phyloP scores from a whole-genome alignment of 305 asterid species.

The Caryopteris hybrid region DNA sequence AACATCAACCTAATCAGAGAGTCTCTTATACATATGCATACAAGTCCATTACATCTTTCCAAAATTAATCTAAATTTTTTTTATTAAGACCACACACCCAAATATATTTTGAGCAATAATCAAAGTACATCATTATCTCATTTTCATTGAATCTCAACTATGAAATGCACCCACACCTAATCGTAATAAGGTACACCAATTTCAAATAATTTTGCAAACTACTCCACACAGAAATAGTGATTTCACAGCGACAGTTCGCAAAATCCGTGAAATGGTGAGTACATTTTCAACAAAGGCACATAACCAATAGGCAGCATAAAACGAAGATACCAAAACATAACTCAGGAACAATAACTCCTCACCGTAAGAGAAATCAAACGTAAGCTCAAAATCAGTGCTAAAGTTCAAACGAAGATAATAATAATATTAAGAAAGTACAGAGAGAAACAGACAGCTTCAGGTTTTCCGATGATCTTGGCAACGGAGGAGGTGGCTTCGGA shows the following conservation, averaged over 20 bases:
- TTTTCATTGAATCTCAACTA: neutral
- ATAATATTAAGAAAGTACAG: no score
- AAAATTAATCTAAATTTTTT: neutral
- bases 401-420: neutral
- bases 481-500: conserved; percentile 78
- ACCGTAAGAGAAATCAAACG: neutral
- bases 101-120: neutral
- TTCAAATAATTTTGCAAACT: neutral
- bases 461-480: conserved; percentile 83
- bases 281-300: neutral
- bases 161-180: neutral
- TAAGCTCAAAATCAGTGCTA: neutral
- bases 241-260: neutral
- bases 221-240: neutral
- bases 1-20: neutral
- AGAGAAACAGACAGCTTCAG: conserved; percentile 59
- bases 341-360: neutral
- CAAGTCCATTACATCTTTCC: neutral
- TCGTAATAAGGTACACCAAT: neutral
- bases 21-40: neutral
- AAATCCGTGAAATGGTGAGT: neutral
- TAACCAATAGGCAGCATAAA: neutral
- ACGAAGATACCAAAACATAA: neutral
- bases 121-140: neutral
- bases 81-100: neutral